Base-by-base conservation (phyloP, 805 yeast genomes). In the Kuraishia floccosa region DNA sequence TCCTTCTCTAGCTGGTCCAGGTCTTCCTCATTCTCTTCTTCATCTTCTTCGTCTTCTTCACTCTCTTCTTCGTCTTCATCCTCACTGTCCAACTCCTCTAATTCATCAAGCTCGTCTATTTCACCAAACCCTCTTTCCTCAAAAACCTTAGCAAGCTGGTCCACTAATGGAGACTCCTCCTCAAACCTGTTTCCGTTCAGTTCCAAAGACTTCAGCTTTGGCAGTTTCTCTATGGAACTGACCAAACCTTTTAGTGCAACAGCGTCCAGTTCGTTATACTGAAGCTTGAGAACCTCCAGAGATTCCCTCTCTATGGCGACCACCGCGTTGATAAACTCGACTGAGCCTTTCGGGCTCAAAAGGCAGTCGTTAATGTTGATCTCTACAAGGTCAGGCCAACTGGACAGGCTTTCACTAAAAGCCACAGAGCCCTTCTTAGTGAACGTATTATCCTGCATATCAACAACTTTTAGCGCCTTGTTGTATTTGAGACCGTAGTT, bases 391-490 rank as follows among this genome's bases (percentile, higher is more conserved):
- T 60, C 38, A 20, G 63, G 54, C 96, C 96, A 91, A 28, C 54
- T 49, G 3, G 63, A 43, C 36, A 91, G 54, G 17, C 64, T 66
- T 12, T 60, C 56, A 15, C 91, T 80, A 26, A 89, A 68, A 16
- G 78, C 72, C 16, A 57, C 44, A 5, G 87, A 72, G 4, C 89
- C 85, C 30, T 56, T 56, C 13, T 54, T 50, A 7, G 98, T 91
- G 52, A 91, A 76, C 6, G 99, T 91, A 56, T 91, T 91, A 55
- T 91, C 99, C 61, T 91, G 96, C 41, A 91, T 63, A 57, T 91
- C 97, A 25, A 91, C 57, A 24, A 69, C 70, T 42, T 73, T 64
- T 44, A 91, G 67, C 16, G 68, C 58, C 17, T 63, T 60, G 50
- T 82, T 75, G 38, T 63, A 52, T 27, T 68, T 54, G 46, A 91